A percentile compares a stretch with the other conserved stretches of the same genome.
Evolutionary conservation across 2,329 filamentous ascomycete species (phyloP).

Genomic region (Alternaria brassicicola): DNA sequence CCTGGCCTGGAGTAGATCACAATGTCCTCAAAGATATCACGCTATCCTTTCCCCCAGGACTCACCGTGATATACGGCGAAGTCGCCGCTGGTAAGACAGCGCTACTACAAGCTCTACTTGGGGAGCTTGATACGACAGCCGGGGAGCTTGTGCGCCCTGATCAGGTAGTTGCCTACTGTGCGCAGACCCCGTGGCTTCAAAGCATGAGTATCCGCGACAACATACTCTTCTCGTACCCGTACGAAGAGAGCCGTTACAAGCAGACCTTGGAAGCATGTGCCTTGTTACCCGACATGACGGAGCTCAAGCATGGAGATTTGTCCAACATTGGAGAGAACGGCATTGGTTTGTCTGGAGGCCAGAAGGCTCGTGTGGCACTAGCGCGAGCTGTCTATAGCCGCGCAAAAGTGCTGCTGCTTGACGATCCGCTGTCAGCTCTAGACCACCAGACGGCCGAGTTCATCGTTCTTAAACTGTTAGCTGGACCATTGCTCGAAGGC

Average conservation of each 20-base stretch:
- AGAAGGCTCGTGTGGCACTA: conserved; percentile 66
- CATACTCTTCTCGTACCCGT: conserved; percentile 67
- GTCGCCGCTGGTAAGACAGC: conserved; percentile 70
- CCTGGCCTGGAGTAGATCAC: conserved; percentile 73
- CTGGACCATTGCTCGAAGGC: conserved; percentile 59
- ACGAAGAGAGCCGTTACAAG: conserved; percentile 72
- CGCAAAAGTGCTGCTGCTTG: conserved; percentile 61
- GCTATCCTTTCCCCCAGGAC: conserved; percentile 60
- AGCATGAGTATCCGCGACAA: conserved; percentile 74
- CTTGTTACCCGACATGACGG: conserved; percentile 64
- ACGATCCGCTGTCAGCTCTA: conserved; percentile 65
- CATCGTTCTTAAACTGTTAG: conserved; percentile 64
- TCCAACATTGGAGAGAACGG: conserved; percentile 68
- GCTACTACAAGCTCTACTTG: conserved; percentile 63
- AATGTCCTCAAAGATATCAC: conserved; percentile 62
- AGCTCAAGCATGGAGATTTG: conserved; percentile 68
- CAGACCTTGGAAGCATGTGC: conserved; percentile 71
- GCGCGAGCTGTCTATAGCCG: conserved; percentile 65
- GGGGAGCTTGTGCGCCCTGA: conserved; percentile 61
- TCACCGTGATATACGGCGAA: conserved; percentile 68
- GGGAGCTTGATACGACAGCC: conserved; percentile 61
- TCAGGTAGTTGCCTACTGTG: conserved; percentile 67
- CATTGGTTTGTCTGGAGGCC: conserved; percentile 65
- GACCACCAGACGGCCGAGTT: conserved; percentile 69
- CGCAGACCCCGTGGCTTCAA: conserved; percentile 71